phyloP scores from a whole-genome alignment of 2,329 filamentous ascomycete genomes.

The Sclerotinia nivalis region DNA sequence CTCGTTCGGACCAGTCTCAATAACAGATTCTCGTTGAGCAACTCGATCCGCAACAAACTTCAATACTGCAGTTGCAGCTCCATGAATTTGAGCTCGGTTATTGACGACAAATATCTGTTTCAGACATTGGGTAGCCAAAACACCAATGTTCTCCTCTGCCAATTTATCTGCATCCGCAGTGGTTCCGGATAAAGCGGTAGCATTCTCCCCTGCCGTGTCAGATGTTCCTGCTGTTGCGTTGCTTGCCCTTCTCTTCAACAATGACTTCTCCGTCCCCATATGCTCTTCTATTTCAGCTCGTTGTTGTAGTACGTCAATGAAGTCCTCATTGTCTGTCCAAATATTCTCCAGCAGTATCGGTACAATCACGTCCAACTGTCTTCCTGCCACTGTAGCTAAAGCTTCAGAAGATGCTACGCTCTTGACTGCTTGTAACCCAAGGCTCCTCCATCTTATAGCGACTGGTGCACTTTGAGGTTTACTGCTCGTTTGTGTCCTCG shows the following conservation, averaged over 20 bases:
- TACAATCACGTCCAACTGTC: slow-evolving; percentile 76
- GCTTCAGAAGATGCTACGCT: slow-evolving; percentile 79
- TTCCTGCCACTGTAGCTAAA: slow-evolving; percentile 70
- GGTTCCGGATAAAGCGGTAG: slow-evolving; percentile 73
- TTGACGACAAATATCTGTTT: slow-evolving; percentile 83
- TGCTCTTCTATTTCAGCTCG: slow-evolving; percentile 69
- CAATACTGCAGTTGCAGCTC: slow-evolving; percentile 72
- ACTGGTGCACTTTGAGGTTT: slow-evolving; percentile 67
- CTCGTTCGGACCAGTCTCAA: slow-evolving; percentile 49
- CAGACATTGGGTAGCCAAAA: slow-evolving; percentile 81
- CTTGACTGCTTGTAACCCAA: slow-evolving; percentile 75
- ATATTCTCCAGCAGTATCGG: slow-evolving; percentile 86
- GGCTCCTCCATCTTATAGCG: slow-evolving; percentile 74
- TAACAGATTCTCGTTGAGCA: slow-evolving; percentile 51
- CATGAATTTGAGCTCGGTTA: slow-evolving; percentile 77
- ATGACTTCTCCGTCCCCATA: slow-evolving; percentile 60
- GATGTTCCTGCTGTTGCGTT: slow-evolving; percentile 73
- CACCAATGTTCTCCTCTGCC: slow-evolving; percentile 83
- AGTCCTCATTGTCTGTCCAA: slow-evolving; percentile 70
- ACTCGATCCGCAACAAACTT: slow-evolving; percentile 69
- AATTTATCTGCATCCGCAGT: slow-evolving; percentile 85
- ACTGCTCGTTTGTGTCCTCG: slow-evolving; percentile 54
- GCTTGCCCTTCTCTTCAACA: slow-evolving; percentile 70
- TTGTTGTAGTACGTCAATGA: slow-evolving; percentile 67
- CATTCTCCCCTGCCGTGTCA: slow-evolving; percentile 64